Base-by-base conservation (phyloP, 495 filamentous ascomycete genomes). In the Aspergillus baeticus region DNA sequence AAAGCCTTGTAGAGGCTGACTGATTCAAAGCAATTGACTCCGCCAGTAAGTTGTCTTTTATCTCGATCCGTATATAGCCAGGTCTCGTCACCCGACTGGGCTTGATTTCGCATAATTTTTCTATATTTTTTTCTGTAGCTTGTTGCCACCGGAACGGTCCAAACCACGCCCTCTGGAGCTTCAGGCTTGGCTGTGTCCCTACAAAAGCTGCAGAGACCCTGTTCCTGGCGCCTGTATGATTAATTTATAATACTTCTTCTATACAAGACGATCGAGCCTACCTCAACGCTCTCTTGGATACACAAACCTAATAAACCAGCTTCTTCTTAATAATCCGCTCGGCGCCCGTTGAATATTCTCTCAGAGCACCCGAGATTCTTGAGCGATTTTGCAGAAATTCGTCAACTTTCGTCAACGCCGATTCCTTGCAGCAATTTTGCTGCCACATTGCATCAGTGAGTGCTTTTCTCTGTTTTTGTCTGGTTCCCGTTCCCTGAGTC, bases 301-400 rank as follows among this genome's bases (percentile, higher is more conserved):
- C 33, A 37, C 46, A 49, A 23, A 35, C n/a, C 14, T 33, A 29
- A 45, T 31, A 45, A 13, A 37, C 46, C 35, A 36, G n/a, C 17
- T 33, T 36, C 56, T 54, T 41, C 51, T 47, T 47, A 50, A 43
- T 47, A 50, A 43, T 26, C 49, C 26, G 6, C n/a, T 35, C 36
- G 39, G 20, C 18, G 15, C 29, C 48, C 50, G 18, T 18, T 8
- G 8, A 29, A 29, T 29, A 29, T 3, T 29, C 26, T 29, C 26
- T 29, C 26, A 29, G 4, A 8, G 8, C 8, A 3, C 3, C 26
- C 4, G 26, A 3, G 26, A 29, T 29, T 29, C 29, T 18, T 59
- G 57, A 59, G 51, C 51, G 57, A 59, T 59, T 59, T n/a, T 59
- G 15, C 43, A n/a, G n/a, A 5, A 11, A 18, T 18, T 44, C 41